Conservation (phyloP, 768 basidiomycete genomes). For the Hericium erinaceus region DNA sequence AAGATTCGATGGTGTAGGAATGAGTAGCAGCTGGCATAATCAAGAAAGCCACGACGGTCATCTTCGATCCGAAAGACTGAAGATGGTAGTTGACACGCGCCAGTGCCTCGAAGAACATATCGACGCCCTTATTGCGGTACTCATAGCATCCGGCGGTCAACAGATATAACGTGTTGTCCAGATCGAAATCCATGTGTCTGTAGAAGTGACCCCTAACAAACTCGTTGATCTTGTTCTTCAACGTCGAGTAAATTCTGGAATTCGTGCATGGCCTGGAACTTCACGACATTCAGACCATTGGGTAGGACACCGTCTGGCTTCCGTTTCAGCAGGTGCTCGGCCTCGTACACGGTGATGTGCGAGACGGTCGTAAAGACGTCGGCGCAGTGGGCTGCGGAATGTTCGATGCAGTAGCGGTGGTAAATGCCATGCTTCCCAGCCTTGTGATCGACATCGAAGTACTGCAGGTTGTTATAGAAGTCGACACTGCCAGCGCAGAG, state of each 20-base stretch:
- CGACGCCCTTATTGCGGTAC: slow-evolving; percentile 98
- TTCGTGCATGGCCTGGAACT: slow-evolving; percentile 99
- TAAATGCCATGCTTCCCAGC: slow-evolving; percentile 99
- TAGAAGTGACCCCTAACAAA: slow-evolving; percentile 98
- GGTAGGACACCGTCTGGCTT: slow-evolving; percentile 97
- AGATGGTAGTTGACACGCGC: slow-evolving; percentile 72
- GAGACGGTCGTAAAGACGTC: slow-evolving; percentile 98
- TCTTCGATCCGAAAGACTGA: slow-evolving; percentile 52
- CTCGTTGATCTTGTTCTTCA: slow-evolving; percentile 98
- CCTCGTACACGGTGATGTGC: slow-evolving; percentile 97
- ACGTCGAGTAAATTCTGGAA: slow-evolving; percentile 90
- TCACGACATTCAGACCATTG: slow-evolving; percentile 96
- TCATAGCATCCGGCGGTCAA: slow-evolving; percentile 99
- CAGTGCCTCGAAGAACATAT: slow-evolving; percentile 98
- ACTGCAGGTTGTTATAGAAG: slow-evolving; percentile 98
- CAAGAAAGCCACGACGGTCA: slow-evolving; percentile 94
- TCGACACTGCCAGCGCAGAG: slow-evolving; percentile 97
- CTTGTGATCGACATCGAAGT: slow-evolving; percentile 99
- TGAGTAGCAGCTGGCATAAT: slow-evolving; percentile 97
- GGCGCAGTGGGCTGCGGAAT: slow-evolving; percentile 87
- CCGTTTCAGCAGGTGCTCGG: slow-evolving; percentile 91
- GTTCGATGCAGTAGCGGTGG: slow-evolving; percentile 96
- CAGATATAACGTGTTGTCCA: slow-evolving; percentile 88
- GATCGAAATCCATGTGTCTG: slow-evolving; percentile 92
- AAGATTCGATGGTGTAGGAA: slow-evolving; percentile 94